phyloP scores from a whole-genome alignment of 2,329 filamentous ascomycete species.

The Lasiodiplodia sp. region DNA sequence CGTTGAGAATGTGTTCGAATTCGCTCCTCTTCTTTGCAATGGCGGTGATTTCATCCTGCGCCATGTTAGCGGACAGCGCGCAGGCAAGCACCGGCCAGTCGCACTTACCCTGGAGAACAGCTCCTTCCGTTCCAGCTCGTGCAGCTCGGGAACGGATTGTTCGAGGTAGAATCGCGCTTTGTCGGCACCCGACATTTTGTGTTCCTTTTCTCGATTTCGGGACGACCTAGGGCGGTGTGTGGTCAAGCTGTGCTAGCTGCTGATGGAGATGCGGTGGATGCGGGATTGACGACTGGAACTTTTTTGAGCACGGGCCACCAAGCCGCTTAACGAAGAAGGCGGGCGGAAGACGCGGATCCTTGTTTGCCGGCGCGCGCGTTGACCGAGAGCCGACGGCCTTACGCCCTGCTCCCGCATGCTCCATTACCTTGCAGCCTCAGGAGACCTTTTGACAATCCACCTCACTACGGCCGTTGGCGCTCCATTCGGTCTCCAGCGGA shows the following conservation, averaged over 20 bases:
- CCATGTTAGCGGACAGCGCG: slow-evolving; percentile 30
- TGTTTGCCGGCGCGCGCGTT: neutral
- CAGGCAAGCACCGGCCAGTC: neutral
- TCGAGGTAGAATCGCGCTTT: slow-evolving; percentile 97
- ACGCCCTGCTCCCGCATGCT: slow-evolving; percentile 3
- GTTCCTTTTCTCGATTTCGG: slow-evolving; percentile 32
- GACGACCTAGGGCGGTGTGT: slow-evolving; percentile 28
- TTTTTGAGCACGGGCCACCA: slow-evolving; percentile 2
- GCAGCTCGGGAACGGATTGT: slow-evolving; percentile 87
- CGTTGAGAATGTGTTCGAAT: slow-evolving; percentile 89
- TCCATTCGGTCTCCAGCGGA: slow-evolving; percentile 1
- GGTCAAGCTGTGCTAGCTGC: neutral
- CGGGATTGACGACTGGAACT: neutral
- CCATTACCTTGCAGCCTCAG: slow-evolving; percentile 17
- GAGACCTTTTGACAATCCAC: neutral
- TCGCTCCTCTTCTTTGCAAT: slow-evolving; percentile 91
- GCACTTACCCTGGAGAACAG: slow-evolving; percentile 79
- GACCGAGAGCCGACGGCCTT: neutral
- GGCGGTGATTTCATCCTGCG: slow-evolving; percentile 83
- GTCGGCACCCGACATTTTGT: slow-evolving; percentile 63
- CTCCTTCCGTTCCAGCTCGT: slow-evolving; percentile 89
- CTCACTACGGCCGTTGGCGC: slow-evolving; percentile 4
- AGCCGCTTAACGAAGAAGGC: neutral
- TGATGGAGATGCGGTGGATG: neutral
- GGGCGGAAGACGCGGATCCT: slow-evolving; percentile 1